Evolutionary conservation across 2,329 filamentous ascomycete genomes (phyloP).

Genomic region (Seiridium cupressi): DNA sequence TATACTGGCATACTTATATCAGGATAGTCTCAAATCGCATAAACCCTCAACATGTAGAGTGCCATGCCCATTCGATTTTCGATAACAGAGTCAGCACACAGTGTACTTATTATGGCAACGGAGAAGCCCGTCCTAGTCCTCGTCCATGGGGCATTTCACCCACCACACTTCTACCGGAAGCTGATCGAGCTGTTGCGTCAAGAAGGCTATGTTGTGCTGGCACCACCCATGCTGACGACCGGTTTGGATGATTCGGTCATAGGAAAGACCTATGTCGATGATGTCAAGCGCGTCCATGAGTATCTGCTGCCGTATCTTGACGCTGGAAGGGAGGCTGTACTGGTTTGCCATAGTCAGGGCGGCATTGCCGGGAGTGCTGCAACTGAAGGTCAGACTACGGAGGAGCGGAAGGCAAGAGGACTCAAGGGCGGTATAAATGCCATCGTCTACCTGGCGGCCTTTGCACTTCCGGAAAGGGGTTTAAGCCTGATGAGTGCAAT

Average conservation of each 20-base stretch:
- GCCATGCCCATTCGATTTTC: too few species aligned
- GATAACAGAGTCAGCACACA: too few species aligned
- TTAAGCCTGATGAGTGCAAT: slow-evolving; percentile 13
- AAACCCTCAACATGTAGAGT: too few species aligned
- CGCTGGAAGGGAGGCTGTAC: slow-evolving; percentile 18
- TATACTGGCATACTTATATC: too few species aligned
- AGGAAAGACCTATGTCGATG: slow-evolving; percentile 22
- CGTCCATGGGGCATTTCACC: slow-evolving; percentile 19
- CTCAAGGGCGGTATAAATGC: slow-evolving; percentile 25
- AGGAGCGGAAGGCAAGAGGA: slow-evolving; percentile 21
- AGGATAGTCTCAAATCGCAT: too few species aligned
- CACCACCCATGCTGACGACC: slow-evolving; percentile 12
- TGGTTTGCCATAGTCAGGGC: slow-evolving; percentile 25
- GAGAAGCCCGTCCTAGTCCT: slow-evolving; percentile 18
- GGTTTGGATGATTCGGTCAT: slow-evolving; percentile 18
- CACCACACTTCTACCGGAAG: slow-evolving; percentile 17
- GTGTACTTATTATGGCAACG: background rate
- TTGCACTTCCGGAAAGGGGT: slow-evolving; percentile 20
- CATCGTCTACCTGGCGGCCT: slow-evolving; percentile 24
- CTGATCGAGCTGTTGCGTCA: slow-evolving; percentile 18
- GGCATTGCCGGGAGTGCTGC: slow-evolving; percentile 27
- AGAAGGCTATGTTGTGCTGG: slow-evolving; percentile 15
- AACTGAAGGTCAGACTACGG: slow-evolving; percentile 21
- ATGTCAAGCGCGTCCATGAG: slow-evolving; percentile 17
- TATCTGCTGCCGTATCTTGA: slow-evolving; percentile 17